Evolutionary conservation across 2,329 filamentous ascomycete species (phyloP).

Genomic region (Sclerotinia glacialis): DNA sequence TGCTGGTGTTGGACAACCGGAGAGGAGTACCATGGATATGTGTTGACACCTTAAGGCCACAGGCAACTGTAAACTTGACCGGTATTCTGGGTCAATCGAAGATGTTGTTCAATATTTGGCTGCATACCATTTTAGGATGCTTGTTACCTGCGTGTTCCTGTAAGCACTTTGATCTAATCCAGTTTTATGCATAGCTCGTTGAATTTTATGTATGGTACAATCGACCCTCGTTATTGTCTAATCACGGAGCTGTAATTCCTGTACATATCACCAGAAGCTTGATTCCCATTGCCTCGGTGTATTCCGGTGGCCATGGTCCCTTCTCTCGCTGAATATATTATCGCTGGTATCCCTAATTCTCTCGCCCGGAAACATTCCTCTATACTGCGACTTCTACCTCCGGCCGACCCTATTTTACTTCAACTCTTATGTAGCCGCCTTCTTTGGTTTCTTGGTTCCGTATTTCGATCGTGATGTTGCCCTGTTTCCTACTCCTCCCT

Average conservation of each 20-base stretch:
- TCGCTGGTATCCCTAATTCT: background rate
- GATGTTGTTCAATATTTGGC: background rate
- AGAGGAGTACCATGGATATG: background rate
- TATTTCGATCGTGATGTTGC: constrained; percentile 90
- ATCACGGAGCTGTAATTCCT: background rate
- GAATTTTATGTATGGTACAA: constrained; percentile 16
- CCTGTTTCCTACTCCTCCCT: constrained; percentile 89
- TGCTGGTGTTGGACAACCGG: background rate
- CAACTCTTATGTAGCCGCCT: constrained; percentile 45
- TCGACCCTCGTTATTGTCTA: background rate
- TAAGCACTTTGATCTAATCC: constrained; percentile 5
- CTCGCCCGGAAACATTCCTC: background rate
- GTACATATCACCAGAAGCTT: background rate
- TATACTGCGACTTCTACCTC: background rate
- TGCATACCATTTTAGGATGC: background rate
- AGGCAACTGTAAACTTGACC: background rate
- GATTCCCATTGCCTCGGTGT: background rate
- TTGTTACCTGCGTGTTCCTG: background rate
- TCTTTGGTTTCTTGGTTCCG: constrained; percentile 98
- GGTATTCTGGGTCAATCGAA: background rate
- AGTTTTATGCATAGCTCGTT: constrained; percentile 2
- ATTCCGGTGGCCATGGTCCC: background rate
- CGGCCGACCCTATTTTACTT: constrained; percentile 12
- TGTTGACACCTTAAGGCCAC: background rate
- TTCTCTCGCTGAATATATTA: background rate